Conservation (phyloP, 352 stramenopile species). For the Globisporangium emineosum region DNA sequence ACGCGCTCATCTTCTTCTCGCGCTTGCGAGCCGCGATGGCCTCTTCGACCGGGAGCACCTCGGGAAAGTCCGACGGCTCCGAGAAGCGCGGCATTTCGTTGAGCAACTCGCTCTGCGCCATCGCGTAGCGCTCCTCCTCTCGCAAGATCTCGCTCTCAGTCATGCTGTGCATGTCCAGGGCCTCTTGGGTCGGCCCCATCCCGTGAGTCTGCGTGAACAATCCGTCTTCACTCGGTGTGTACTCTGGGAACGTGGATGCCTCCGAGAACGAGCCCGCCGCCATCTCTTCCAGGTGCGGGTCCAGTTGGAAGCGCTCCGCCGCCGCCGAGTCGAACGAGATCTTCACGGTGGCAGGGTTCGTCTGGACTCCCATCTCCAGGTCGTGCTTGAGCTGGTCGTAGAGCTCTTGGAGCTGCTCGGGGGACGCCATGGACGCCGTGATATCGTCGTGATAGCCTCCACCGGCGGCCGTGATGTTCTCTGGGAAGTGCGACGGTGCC, state of each 20-base stretch:
- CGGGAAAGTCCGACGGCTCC: slow-evolving; percentile 62
- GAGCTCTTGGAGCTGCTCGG: slow-evolving; percentile 19
- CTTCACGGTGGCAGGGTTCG: not conserved
- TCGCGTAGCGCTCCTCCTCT: slow-evolving; percentile 9
- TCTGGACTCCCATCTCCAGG: slow-evolving; percentile 16
- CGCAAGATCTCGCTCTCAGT: slow-evolving; percentile 9
- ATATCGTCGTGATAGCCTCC: slow-evolving; percentile 32
- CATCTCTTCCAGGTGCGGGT: slow-evolving; percentile 46
- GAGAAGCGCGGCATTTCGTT: slow-evolving; percentile 46
- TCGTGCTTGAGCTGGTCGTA: slow-evolving; percentile 26
- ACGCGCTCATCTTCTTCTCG: not conserved
- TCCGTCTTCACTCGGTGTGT: slow-evolving; percentile 50
- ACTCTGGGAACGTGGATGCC: slow-evolving; percentile 63
- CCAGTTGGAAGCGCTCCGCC: slow-evolving; percentile 25
- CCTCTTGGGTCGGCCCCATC: slow-evolving; percentile 8
- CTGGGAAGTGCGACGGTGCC: slow-evolving; percentile 32
- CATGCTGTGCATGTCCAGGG: not conserved
- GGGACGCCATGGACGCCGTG: slow-evolving; percentile 4
- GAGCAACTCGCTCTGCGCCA: slow-evolving; percentile 37
- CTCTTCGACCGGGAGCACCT: slow-evolving; percentile 50
- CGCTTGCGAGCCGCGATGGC: slow-evolving; percentile 33
- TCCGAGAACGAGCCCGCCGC: slow-evolving; percentile 56
- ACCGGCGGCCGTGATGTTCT: slow-evolving; percentile 25
- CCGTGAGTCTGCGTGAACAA: slow-evolving; percentile 33
- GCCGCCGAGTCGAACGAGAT: slow-evolving; percentile 21